Evolutionary conservation across 148 eudicot genomes (phyloP).

Genomic region (Heliamphora exappendiculata): DNA sequence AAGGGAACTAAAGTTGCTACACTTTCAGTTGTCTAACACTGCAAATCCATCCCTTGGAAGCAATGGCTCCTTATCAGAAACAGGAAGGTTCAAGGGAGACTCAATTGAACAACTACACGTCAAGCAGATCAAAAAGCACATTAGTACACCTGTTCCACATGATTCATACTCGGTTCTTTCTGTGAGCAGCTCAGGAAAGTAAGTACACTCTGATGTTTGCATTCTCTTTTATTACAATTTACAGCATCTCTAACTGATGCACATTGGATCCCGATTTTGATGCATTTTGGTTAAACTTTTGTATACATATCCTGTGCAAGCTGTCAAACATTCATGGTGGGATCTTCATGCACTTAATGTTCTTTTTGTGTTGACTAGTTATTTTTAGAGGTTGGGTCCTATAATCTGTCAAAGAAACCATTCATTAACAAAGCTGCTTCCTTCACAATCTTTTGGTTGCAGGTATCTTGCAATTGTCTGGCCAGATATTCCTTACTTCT

Average conservation of each 20-base stretch:
- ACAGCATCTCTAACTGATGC: background rate
- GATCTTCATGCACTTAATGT: background rate
- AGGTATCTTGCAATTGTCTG: slow-evolving; percentile 91
- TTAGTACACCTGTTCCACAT: slow-evolving; percentile 89
- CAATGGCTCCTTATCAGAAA: slow-evolving; percentile 60
- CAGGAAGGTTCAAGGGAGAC: slow-evolving; percentile 70
- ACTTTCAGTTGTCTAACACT: slow-evolving; percentile 77
- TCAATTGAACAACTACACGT: slow-evolving; percentile 69
- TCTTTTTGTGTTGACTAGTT: slow-evolving; percentile 4
- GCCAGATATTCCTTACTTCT: slow-evolving; percentile 98
- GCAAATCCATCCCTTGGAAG: slow-evolving; percentile 84
- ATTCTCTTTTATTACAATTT: background rate
- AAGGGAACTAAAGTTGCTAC: slow-evolving; percentile 75
- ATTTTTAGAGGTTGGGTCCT: background rate
- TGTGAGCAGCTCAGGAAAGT: slow-evolving; percentile 96
- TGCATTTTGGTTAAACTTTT: background rate
- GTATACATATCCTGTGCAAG: background rate
- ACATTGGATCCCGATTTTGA: background rate
- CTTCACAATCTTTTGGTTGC: slow-evolving; percentile 17
- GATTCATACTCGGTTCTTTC: slow-evolving; percentile 89
- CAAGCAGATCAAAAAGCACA: slow-evolving; percentile 84
- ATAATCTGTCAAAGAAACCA: background rate
- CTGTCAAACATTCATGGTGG: background rate
- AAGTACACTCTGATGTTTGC: slow-evolving; percentile 31
- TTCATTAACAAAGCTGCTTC: background rate